Evolutionary conservation across 257 asterid genomes (phyloP).

Genomic region (Striga asiatica): DNA sequence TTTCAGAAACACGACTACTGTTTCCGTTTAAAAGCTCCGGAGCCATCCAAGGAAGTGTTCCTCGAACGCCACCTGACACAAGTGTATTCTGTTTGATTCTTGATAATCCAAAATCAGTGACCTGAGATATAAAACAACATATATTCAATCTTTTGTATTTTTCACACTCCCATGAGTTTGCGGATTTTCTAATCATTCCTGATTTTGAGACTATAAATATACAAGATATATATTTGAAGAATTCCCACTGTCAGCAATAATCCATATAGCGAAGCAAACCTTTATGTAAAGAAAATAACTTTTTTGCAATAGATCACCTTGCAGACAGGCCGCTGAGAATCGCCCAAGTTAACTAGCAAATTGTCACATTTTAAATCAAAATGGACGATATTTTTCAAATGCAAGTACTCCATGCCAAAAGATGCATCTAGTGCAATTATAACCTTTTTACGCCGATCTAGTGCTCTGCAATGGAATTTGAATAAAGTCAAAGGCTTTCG

Average conservation of each 20-base stretch:
- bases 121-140: slow-evolving; percentile 27
- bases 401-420: slow-evolving; percentile 78
- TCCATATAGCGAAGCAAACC: not conserved
- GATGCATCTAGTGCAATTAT: slow-evolving; percentile 68
- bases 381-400: slow-evolving; percentile 59
- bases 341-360: slow-evolving; percentile 68
- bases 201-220: not conserved
- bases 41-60: slow-evolving; percentile 91
- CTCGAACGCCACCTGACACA: slow-evolving; percentile 74
- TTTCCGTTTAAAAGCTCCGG: slow-evolving; percentile 65
- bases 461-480: slow-evolving; percentile 15
- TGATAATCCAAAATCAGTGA: slow-evolving; percentile 73
- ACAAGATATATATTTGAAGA: not conserved
- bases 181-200: not conserved
- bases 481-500: not conserved
- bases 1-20: slow-evolving; percentile 62
- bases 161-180: not conserved
- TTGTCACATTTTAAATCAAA: slow-evolving; percentile 79
- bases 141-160: not conserved
- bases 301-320: too few species aligned
- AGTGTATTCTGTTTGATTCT: slow-evolving; percentile 65
- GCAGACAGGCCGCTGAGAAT: slow-evolving; percentile 71
- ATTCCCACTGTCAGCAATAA: not conserved
- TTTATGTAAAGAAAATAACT: not conserved
- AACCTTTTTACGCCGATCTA: slow-evolving; percentile 46